Conservation (phyloP, 441 rosid genomes). For the Adansonia grandidieri region DNA sequence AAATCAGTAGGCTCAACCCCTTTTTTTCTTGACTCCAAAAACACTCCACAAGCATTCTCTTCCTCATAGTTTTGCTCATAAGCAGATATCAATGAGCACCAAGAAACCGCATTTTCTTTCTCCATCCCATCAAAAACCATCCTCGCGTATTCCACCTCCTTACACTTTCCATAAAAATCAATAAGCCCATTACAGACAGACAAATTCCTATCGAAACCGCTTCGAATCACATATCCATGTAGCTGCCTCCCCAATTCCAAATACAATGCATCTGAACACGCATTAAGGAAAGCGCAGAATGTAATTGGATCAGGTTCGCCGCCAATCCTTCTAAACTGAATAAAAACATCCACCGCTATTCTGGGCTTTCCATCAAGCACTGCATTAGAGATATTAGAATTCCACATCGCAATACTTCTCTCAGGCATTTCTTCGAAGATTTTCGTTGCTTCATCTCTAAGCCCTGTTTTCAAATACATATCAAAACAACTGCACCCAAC, state of each 20-base stretch:
- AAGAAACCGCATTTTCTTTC: conserved; percentile 70
- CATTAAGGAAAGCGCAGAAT: conserved; percentile 69
- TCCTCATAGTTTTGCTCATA: conserved; percentile 77
- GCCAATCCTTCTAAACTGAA: conserved; percentile 56
- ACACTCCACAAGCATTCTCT: conserved; percentile 66
- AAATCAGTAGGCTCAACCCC: conserved; percentile 65
- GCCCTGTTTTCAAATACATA: conserved; percentile 68
- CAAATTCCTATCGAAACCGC: conserved; percentile 56
- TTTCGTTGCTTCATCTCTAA: conserved; percentile 54
- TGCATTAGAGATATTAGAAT: conserved; percentile 71
- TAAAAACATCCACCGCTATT: conserved; percentile 56
- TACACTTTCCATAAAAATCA: conserved; percentile 86
- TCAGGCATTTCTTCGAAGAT: conserved; percentile 86
- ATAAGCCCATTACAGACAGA: conserved; percentile 74
- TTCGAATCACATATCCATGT: conserved; percentile 58
- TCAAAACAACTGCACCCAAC: conserved; percentile 82
- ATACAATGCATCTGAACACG: conserved; percentile 55
- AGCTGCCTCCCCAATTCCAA: conserved; percentile 64
- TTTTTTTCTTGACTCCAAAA: conserved; percentile 52
- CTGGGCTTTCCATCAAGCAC: conserved; percentile 56
- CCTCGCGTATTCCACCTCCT: conserved; percentile 51
- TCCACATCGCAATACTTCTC: conserved; percentile 69
- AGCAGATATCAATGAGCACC: conserved; percentile 76
- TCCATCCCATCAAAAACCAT: conserved; percentile 56
- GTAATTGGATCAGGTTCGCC: conserved; percentile 75